phyloP scores from a whole-genome alignment of 495 filamentous ascomycete species.

The Cenococcum geophilum region DNA sequence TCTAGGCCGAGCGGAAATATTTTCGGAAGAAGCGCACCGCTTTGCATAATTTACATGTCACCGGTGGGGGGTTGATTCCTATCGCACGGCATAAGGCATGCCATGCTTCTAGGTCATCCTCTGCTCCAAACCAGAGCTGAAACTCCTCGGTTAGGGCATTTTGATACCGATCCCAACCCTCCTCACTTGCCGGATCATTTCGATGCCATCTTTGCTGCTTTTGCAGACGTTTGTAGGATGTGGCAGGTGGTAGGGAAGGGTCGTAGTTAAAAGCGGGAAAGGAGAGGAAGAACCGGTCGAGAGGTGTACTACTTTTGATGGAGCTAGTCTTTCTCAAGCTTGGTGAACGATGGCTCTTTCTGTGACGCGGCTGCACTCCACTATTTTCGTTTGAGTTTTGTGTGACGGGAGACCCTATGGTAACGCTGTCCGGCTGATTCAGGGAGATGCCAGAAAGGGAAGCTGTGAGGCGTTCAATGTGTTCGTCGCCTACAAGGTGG shows the following conservation, averaged over 20 bases:
- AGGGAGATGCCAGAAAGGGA: not conserved
- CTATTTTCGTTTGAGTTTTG: not conserved
- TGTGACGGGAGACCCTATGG: not conserved
- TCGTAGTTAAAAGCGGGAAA: slow-evolving; percentile 30
- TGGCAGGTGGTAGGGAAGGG: slow-evolving; percentile 32
- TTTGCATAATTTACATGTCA: slow-evolving; percentile 21
- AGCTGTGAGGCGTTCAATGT: not conserved
- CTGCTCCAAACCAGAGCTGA: slow-evolving; percentile 30
- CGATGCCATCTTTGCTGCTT: slow-evolving; percentile 22
- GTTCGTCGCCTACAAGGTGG: not conserved
- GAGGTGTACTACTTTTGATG: slow-evolving; percentile 4
- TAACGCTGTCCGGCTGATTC: not conserved
- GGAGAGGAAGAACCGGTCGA: slow-evolving; percentile 27
- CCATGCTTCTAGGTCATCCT: slow-evolving; percentile 29
- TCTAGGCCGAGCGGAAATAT: not conserved
- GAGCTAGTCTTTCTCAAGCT: not conserved
- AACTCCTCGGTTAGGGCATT: slow-evolving; percentile 26
- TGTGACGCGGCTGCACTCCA: not conserved
- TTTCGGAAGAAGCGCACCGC: not conserved
- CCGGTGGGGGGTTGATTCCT: slow-evolving; percentile 24
- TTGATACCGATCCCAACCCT: slow-evolving; percentile 38
- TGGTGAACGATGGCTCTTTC: not conserved
- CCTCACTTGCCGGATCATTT: slow-evolving; percentile 16
- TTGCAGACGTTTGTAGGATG: slow-evolving; percentile 30
- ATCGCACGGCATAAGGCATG: slow-evolving; percentile 34